A percentile compares a stretch with the other conserved stretches of the same genome.
Conservation (phyloP, 2,329 filamentous ascomycete species). For the Fusarium sp. region DNA sequence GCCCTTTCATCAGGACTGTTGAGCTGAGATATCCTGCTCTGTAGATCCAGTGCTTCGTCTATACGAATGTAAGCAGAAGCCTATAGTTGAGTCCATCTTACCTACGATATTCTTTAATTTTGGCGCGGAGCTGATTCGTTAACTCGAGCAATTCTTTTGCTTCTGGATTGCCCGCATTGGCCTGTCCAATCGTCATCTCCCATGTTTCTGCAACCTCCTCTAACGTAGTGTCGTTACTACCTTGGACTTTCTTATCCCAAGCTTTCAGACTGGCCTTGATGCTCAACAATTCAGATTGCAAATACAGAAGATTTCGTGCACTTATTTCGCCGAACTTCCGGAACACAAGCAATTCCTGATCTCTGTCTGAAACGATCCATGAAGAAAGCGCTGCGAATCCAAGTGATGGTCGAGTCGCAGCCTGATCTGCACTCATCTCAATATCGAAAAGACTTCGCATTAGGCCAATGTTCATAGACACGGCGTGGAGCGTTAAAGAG, state of each 20-base stretch:
- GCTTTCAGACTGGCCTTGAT: not conserved
- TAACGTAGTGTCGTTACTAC: not conserved
- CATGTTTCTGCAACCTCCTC: not conserved
- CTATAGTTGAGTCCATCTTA: fast-evolving
- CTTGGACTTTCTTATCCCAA: not conserved
- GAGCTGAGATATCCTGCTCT: not conserved
- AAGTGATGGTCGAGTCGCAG: fast-evolving
- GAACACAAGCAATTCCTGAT: not conserved
- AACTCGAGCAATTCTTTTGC: not conserved
- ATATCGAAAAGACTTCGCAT: not conserved
- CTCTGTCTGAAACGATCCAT: not conserved
- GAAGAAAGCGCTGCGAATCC: not conserved
- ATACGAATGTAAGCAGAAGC: fast-evolving
- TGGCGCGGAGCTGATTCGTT: fast-evolving
- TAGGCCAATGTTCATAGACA: fast-evolving
- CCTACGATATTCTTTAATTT: constrained; percentile 6
- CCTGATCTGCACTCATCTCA: not conserved
- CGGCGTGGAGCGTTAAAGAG: no score
- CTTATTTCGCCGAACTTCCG: not conserved
- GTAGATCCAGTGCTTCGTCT: not conserved
- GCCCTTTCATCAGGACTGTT: not conserved
- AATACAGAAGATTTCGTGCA: not conserved
- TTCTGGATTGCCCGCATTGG: fast-evolving
- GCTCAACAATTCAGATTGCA: not conserved
- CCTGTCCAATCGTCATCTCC: constrained; percentile 3